Evolutionary conservation across 495 filamentous ascomycete genomes (phyloP).

Genomic region (Barbatosphaeria neglecta): DNA sequence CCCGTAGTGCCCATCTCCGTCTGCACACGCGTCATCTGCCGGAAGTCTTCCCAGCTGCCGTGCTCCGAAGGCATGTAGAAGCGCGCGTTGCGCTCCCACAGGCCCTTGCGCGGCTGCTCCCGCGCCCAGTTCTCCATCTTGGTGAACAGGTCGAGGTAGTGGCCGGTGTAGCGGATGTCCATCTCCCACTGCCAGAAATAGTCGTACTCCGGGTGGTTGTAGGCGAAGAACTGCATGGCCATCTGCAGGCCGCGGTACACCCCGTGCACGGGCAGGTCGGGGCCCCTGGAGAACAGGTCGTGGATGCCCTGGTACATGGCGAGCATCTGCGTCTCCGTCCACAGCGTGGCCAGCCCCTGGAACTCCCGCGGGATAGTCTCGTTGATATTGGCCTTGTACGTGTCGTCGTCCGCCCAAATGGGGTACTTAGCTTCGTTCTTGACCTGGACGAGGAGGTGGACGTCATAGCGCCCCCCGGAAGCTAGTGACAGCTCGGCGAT

Average conservation of each 20-base stretch:
- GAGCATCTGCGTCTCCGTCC: conserved; percentile 86
- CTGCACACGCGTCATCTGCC: conserved; percentile 81
- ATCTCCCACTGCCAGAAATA: conserved; percentile 99
- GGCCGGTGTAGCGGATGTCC: conserved; percentile 92
- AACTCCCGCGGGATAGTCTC: conserved; percentile 77
- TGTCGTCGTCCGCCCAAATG: conserved; percentile 50
- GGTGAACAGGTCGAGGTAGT: conserved; percentile 83
- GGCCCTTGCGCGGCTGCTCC: conserved; percentile 72
- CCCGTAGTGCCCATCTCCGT: conserved; percentile 69
- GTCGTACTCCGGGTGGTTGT: conserved; percentile 85
- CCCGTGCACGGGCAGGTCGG: conserved; percentile 66
- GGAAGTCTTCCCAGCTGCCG: conserved; percentile 86
- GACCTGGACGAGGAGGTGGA: conserved; percentile 71
- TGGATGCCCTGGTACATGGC: conserved; percentile 73
- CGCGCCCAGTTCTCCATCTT: conserved; percentile 64
- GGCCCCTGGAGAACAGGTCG: conserved; percentile 57
- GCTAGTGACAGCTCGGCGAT: conserved; percentile 65
- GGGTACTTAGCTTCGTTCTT: conserved; percentile 50
- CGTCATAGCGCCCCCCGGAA: conserved; percentile 69
- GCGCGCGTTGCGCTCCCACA: conserved; percentile 87
- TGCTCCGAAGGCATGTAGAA: conserved; percentile 89
- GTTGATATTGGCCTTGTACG: conserved; percentile 47
- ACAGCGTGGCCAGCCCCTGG: conserved; percentile 74
- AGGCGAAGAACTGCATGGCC: conserved; percentile 87
- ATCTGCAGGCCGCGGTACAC: conserved; percentile 86